phyloP scores from a whole-genome alignment of 1,139 yeast genomes.

The Hansenula anomala region DNA sequence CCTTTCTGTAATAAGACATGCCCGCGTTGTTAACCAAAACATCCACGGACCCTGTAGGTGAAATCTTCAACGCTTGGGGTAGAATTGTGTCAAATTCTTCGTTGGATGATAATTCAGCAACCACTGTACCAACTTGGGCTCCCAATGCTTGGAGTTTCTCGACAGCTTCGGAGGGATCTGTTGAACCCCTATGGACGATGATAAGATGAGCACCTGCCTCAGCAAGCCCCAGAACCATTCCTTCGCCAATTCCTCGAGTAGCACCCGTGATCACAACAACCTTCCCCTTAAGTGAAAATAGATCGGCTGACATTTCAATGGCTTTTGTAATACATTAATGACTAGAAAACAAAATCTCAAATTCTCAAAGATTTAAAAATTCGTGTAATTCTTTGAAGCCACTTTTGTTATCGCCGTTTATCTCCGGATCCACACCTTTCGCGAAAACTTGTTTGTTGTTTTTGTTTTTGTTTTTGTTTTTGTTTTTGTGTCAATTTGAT shows the following conservation, averaged over 20 bases:
- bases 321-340: too few species aligned
- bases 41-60: slow-evolving; percentile 36
- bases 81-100: slow-evolving; percentile 27
- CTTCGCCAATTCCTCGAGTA: slow-evolving; percentile 41
- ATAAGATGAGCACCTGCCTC: slow-evolving; percentile 36
- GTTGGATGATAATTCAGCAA: slow-evolving; percentile 24
- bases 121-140: slow-evolving; percentile 14
- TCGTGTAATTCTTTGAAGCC: too few species aligned
- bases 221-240: slow-evolving; percentile 36
- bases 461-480: too few species aligned
- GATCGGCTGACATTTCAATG: slow-evolving; percentile 38
- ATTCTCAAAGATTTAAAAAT: too few species aligned
- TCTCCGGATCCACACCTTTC: too few species aligned
- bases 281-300: slow-evolving; percentile 29
- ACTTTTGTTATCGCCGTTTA: too few species aligned
- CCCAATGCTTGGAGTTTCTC: slow-evolving; percentile 19
- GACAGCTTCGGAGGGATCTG: slow-evolving; percentile 22
- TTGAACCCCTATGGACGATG: slow-evolving; percentile 25
- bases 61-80: slow-evolving; percentile 26
- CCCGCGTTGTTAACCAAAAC: slow-evolving; percentile 56
- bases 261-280: slow-evolving; percentile 38
- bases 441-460: too few species aligned
- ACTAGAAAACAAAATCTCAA: too few species aligned
- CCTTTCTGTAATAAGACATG: slow-evolving; percentile 32
- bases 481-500: too few species aligned